These are phyloP conservation scores for Odontarrhena argentea DNA, from an alignment of 345 rosid genomes.

Conservation along the genomic window DNA sequence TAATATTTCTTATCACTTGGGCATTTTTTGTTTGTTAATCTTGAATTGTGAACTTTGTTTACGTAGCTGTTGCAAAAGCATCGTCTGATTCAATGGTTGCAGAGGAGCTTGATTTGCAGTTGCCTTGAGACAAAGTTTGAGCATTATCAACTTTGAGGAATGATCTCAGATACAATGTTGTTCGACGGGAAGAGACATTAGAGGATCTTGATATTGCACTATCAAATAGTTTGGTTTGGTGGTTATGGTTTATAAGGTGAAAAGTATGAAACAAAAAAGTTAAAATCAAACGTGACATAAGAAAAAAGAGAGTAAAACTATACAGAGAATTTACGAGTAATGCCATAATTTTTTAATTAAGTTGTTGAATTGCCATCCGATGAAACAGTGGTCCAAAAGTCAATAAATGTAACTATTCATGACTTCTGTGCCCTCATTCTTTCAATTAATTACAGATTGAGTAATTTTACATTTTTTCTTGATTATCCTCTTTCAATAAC, in stretches of 20 bases:
- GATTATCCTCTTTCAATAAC: no score
- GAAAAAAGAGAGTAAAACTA: no score
- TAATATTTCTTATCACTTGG: not conserved
- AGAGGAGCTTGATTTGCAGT: constrained; percentile 32
- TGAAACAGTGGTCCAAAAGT: no score
- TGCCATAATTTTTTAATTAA: no score
- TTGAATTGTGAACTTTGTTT: constrained; percentile 11
- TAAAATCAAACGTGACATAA: no score
- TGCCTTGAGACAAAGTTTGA: constrained; percentile 27
- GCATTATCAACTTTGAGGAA: constrained; percentile 29
- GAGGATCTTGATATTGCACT: constrained; percentile 16
- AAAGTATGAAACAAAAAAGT: no score
- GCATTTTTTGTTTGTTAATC: constrained; percentile 2
- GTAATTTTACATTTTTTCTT: no score
- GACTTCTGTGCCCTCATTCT: no score
- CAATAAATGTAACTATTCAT: no score
- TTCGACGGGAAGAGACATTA: constrained; percentile 3
- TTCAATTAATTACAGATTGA: no score
- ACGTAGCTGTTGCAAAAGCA: constrained; percentile 27
- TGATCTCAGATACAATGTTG: constrained; percentile 22
- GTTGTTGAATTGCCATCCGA: no score
- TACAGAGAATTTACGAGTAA: no score
- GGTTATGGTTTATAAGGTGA: constrained; percentile 7
- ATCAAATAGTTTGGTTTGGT: not conserved
- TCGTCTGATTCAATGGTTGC: constrained; percentile 29